Evolutionary conservation across 1,284 basidiomycete species (phyloP), one percentile per base, ranked within the genome.

Genomic region (Coniophora puteana): DNA sequence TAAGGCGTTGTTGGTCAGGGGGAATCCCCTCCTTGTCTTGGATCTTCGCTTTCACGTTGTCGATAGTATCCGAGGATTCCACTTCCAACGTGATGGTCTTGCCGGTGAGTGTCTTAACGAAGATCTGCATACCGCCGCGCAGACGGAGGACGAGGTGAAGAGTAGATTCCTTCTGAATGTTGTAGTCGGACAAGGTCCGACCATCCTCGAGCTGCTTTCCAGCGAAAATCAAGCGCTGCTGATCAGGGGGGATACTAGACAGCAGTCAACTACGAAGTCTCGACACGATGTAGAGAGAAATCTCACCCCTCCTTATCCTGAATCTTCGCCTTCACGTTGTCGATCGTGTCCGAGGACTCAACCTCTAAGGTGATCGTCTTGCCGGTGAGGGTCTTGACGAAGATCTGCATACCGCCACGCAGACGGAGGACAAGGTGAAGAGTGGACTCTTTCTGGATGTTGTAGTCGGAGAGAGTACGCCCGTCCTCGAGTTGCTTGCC

Each of bases 351-450:
- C 0, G 83, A 88, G 1, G 89, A 90, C 66, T 93, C 89, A 24
- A 93, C 89, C 63, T 91, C 88, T 39, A 91, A 68, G 20, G 89
- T 91, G 63, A 91, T 91, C 3, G 88, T 91, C 72, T 92, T 89
- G 43, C 86, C 86, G 16, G 87, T 89, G 24, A 89, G 69, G 41
- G 73, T 78, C 64, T 85, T 85, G 18, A 85, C 82, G 54, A 85
- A 76, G 67, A 11, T 47, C 6, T 53, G 40, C 64, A 24, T 45
- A 68, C 65, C 67, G 17, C 62, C 62, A 48, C 66, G 66, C 5
- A 68, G 63, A 58, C 63, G 64, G 12, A 68, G 69, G 36, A 68
- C 66, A 6, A 83, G 72, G 41, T 84, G 82, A 23, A 84, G 78
- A 1, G 82, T 84, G 0, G 78, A 80, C 64, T 84, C 82, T 57